phyloP scores from a whole-genome alignment of 768 basidiomycete species.

The Tulasnella sp. region DNA sequence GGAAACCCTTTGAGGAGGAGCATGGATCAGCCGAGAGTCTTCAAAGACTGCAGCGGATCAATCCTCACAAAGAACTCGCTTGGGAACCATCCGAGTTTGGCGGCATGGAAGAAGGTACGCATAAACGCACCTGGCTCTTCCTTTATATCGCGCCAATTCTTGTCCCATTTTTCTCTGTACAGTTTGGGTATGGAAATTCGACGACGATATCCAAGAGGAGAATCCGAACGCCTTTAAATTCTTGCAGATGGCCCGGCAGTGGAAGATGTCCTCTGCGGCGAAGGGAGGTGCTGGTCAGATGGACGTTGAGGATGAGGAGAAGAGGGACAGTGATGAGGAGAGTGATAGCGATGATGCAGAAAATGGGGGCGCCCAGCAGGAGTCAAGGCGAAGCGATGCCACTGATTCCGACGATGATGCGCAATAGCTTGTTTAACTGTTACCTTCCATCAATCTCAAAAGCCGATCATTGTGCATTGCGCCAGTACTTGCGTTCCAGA shows the following conservation, averaged over 20 bases:
- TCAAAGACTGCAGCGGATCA: constrained; percentile 58
- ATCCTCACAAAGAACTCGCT: constrained; percentile 12
- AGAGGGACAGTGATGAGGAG: constrained; percentile 32
- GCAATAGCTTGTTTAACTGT: too few relatives aligned
- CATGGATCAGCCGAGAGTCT: constrained; percentile 65
- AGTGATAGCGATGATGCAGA: neutral
- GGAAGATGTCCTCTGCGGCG: constrained; percentile 53
- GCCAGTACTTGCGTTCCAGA: too few relatives aligned
- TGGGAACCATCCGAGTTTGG: neutral
- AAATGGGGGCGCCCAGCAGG: too few relatives aligned
- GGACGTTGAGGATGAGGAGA: constrained; percentile 9
- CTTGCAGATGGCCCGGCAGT: constrained; percentile 88
- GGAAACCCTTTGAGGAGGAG: constrained; percentile 87
- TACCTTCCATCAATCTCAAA: too few relatives aligned
- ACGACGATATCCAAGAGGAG: constrained; percentile 89
- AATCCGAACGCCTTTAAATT: constrained; percentile 94
- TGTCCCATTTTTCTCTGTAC: neutral
- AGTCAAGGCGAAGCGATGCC: too few relatives aligned
- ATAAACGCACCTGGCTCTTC: too few relatives aligned
- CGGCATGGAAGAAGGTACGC: constrained; percentile 12
- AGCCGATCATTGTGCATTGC: too few relatives aligned
- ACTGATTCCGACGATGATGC: too few relatives aligned
- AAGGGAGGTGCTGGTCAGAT: constrained; percentile 27
- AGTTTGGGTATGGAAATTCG: constrained; percentile 95
- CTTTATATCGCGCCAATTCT: constrained; percentile 4